Evolutionary conservation across 1,139 yeast genomes (phyloP).

Genomic region (Suhomyces taliae): DNA sequence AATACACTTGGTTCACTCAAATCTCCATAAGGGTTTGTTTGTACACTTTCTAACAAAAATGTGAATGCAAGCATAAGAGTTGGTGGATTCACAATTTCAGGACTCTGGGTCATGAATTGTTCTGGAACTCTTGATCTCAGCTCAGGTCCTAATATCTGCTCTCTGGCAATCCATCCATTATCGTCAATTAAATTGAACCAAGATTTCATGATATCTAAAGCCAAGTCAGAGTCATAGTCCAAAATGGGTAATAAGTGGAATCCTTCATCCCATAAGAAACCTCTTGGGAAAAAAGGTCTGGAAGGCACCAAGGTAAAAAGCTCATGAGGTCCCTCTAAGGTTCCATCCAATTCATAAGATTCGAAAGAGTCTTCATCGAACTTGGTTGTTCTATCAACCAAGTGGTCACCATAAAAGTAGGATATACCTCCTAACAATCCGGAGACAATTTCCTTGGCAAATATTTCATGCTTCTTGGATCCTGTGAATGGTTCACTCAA

Average conservation of each 20-base stretch:
- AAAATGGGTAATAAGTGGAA: slow-evolving; percentile 83
- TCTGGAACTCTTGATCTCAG: slow-evolving; percentile 85
- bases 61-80: slow-evolving; percentile 82
- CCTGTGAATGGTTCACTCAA: slow-evolving; percentile 57
- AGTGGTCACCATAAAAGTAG: slow-evolving; percentile 82
- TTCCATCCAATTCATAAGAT: slow-evolving; percentile 52
- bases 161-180: slow-evolving; percentile 97
- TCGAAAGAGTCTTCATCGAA: slow-evolving; percentile 67
- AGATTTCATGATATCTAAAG: slow-evolving; percentile 75
- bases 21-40: slow-evolving; percentile 23
- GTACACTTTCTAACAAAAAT: slow-evolving; percentile 53
- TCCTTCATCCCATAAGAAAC: slow-evolving; percentile 99
- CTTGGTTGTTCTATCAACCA: slow-evolving; percentile 72
- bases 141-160: slow-evolving; percentile 90
- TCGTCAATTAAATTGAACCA: slow-evolving; percentile 88
- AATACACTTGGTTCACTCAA: slow-evolving; percentile 25
- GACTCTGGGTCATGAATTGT: slow-evolving; percentile 83
- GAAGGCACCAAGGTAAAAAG: slow-evolving; percentile 87
- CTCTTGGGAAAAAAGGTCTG: slow-evolving; percentile 92
- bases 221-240: slow-evolving; percentile 82
- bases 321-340: slow-evolving; percentile 65
- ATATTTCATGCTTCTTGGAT: slow-evolving; percentile 43
- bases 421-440: slow-evolving; percentile 89
- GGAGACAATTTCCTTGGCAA: slow-evolving; percentile 78
- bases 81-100: slow-evolving; percentile 94